Evolutionary conservation across 1,284 basidiomycete species (phyloP), one percentile per base, ranked within the genome.

Genomic region (Peniophora sp.): DNA sequence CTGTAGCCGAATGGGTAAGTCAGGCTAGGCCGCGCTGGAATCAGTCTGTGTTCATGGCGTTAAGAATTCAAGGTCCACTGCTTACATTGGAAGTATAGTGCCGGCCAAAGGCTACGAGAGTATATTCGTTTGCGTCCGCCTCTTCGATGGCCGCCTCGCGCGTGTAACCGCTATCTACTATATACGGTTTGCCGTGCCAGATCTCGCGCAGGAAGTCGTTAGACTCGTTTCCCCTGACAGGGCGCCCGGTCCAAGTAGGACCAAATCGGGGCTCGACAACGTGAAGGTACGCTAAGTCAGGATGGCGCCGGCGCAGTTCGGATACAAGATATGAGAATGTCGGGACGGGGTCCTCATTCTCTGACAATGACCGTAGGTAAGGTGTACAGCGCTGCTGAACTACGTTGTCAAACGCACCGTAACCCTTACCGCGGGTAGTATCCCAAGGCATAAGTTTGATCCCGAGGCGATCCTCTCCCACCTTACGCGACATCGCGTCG

Each of bases 21-120:
- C 39, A n/a, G 39, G 39, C 39, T 41, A 61, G 5, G 19, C 34
- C 6, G 19, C 8, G 16, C 38, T 41, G n/a, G 6, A 16, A 41
- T 20, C 38, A 17, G 16, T n/a, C 5, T 8, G 16, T 16, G 38
- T 8, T 41, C 16, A 6, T 41, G 8, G 5, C 38, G 8, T 16
- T 8, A 8, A 41, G n/a, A 5, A 41, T 20, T 41, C 8, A 10
- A 36, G 34, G n/a, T 11, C n/a, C 35, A 36, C 11, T n/a, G 39
- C 68, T 56, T 52, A 72, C 67, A 52, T 72, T 71, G 3, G 68
- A 63, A 52, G 76, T 76, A 57, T 71, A 79, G 55, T 61, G 61
- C 25, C 77, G 60, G 2, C 77, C 77, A 52, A 74, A 71, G 0
- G 67, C 72, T 46, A 75, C 62, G 24, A 73, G 11, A 6, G 16